Evolutionary conservation across 2,329 filamentous ascomycete genomes (phyloP).

Genomic region (Fusarium drepaniforme): DNA sequence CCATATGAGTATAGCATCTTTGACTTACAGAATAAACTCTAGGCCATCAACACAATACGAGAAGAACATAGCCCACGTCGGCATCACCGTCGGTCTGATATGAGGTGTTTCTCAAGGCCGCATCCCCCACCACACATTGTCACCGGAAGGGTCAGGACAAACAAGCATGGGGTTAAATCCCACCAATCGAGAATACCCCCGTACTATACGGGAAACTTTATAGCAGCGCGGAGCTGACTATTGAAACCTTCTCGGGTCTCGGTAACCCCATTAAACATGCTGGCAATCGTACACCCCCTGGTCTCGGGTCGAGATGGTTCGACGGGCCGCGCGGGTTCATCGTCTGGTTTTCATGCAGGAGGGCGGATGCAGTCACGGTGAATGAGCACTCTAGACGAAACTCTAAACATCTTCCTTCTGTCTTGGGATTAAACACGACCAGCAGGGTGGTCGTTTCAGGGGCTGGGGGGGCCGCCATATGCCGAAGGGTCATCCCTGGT

Average conservation of each 20-base stretch:
- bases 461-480: background rate
- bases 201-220: background rate
- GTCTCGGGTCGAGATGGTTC: background rate
- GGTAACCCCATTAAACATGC: background rate
- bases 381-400: background rate
- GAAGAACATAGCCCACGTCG: background rate
- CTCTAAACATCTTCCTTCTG: background rate
- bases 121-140: background rate
- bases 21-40: background rate
- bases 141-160: background rate
- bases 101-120: background rate
- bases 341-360: constrained; percentile 1
- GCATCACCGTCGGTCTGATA: background rate
- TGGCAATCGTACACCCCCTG: background rate
- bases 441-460: background rate
- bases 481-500: constrained; percentile 1
- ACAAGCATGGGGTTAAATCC: background rate
- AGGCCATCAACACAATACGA: background rate
- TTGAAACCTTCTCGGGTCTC: background rate
- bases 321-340: background rate
- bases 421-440: background rate
- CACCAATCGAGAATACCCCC: background rate
- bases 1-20: background rate
- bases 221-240: background rate
- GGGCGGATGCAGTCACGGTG: background rate